phyloP scores from a whole-genome alignment of 805 yeast species.

The Candida nemodendra region DNA sequence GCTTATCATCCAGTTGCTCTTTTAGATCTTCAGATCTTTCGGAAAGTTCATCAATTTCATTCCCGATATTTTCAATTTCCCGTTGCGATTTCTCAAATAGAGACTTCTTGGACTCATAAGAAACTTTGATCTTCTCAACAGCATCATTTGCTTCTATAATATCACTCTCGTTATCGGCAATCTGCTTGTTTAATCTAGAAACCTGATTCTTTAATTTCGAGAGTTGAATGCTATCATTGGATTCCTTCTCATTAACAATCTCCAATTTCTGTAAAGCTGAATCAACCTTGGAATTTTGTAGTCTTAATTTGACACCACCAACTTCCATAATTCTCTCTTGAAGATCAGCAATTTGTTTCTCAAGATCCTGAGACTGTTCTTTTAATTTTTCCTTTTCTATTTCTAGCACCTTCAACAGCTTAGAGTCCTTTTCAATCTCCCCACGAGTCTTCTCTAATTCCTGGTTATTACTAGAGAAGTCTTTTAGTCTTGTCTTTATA shows the following conservation, averaged over 20 bases:
- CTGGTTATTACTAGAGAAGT: conserved; percentile 24
- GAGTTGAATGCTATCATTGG: conserved; percentile 53
- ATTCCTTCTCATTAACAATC: conserved; percentile 52
- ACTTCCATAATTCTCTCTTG: conserved; percentile 82
- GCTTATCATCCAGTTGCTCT: conserved; percentile 39
- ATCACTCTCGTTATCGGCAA: conserved; percentile 49
- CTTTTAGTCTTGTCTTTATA: conserved; percentile 43
- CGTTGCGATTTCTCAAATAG: conserved; percentile 34
- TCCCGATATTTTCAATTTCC: conserved; percentile 30
- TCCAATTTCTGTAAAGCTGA: conserved; percentile 68
- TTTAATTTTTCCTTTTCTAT: conserved; percentile 40
- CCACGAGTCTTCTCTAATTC: conserved; percentile 14
- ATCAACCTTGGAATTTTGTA: conserved; percentile 80
- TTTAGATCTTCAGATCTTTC: conserved; percentile 42
- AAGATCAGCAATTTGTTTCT: conserved; percentile 52
- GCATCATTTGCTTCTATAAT: conserved; percentile 35
- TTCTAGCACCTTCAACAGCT: conserved; percentile 29
- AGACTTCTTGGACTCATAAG: conserved; percentile 26
- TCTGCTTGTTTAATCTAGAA: conserved; percentile 49
- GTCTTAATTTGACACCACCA: conserved; percentile 82
- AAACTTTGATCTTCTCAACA: conserved; percentile 33
- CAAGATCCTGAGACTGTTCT: conserved; percentile 54
- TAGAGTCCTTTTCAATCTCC: conserved; percentile 28
- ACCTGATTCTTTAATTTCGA: conserved; percentile 66
- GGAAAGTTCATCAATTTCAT: conserved; percentile 37